Evolutionary conservation across 768 basidiomycete genomes (phyloP).

Genomic region (Trametes elegans): DNA sequence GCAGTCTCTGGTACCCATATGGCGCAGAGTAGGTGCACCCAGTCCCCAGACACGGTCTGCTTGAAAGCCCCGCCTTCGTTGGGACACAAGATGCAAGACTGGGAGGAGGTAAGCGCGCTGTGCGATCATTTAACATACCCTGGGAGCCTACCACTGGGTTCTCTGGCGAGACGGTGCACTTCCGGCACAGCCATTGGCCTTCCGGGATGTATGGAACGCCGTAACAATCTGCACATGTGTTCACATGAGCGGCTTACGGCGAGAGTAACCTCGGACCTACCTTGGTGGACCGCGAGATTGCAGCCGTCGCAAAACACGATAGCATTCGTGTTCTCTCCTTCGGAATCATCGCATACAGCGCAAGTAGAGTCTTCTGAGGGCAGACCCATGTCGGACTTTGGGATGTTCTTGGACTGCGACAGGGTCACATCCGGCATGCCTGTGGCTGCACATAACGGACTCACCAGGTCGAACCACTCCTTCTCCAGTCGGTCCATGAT

Average conservation of each 20-base stretch:
- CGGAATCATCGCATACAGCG: slow-evolving; percentile 96
- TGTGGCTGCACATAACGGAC: slow-evolving; percentile 19
- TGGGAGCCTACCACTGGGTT: slow-evolving; percentile 76
- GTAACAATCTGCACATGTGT: slow-evolving; percentile 77
- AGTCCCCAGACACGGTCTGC: slow-evolving; percentile 87
- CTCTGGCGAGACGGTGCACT: slow-evolving; percentile 97
- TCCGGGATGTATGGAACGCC: slow-evolving; percentile 99
- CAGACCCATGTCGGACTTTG: slow-evolving; percentile 81
- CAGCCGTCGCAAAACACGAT: slow-evolving; percentile 99
- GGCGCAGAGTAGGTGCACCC: slow-evolving; percentile 95
- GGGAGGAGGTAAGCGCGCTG: background rate
- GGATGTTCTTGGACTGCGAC: slow-evolving; percentile 84
- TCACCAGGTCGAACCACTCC: slow-evolving; percentile 96
- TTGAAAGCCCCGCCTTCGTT: slow-evolving; percentile 98
- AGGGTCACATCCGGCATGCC: background rate
- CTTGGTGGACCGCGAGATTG: slow-evolving; percentile 99
- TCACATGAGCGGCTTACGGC: background rate
- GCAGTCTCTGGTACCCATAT: slow-evolving; percentile 97
- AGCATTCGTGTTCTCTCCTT: slow-evolving; percentile 97
- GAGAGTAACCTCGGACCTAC: slow-evolving; percentile 39
- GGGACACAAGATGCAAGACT: slow-evolving; percentile 96
- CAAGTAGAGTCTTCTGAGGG: slow-evolving; percentile 96
- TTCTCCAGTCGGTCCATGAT: slow-evolving; percentile 98
- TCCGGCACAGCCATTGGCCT: slow-evolving; percentile 98
- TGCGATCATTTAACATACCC: no score